Evolutionary conservation across 2,329 filamentous ascomycete genomes (phyloP).

Genomic region (Venturiaceae sp.): DNA sequence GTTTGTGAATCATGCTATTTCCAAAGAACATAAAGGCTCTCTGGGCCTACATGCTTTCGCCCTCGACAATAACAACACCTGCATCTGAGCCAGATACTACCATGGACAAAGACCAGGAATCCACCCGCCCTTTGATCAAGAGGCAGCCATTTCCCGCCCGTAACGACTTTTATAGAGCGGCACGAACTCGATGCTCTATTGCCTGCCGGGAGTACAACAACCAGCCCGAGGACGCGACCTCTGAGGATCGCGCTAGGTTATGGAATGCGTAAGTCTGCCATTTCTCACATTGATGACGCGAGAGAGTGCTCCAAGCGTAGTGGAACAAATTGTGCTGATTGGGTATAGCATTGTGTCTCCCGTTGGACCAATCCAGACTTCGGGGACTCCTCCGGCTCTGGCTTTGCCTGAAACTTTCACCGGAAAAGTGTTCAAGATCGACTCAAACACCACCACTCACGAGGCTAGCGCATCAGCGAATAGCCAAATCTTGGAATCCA

Average conservation of each 20-base stretch:
- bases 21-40: not conserved
- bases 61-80: not conserved
- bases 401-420: not conserved
- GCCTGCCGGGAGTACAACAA: slow-evolving; percentile 10
- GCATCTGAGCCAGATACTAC: not conserved
- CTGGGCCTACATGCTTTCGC: not conserved
- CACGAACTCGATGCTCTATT: slow-evolving; percentile 9
- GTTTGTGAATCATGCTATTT: not conserved
- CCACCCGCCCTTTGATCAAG: not conserved
- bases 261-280: slow-evolving; percentile 9
- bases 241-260: slow-evolving; percentile 9
- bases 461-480: not conserved
- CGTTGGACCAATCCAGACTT: not conserved
- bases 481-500: not conserved
- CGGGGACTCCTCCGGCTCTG: not conserved
- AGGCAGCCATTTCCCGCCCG: slow-evolving; percentile 4
- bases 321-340: not conserved
- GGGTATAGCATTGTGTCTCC: not conserved
- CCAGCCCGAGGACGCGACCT: slow-evolving; percentile 8
- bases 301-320: not conserved
- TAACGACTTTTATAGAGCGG: slow-evolving; percentile 1
- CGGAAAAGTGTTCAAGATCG: not conserved
- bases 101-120: not conserved
- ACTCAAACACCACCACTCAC: not conserved
- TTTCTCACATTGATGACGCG: not conserved